A percentile compares a stretch with the other conserved stretches of the same genome.
phyloP scores from a whole-genome alignment of 345 rosid genomes.

The Arabidopsis arenosa region DNA sequence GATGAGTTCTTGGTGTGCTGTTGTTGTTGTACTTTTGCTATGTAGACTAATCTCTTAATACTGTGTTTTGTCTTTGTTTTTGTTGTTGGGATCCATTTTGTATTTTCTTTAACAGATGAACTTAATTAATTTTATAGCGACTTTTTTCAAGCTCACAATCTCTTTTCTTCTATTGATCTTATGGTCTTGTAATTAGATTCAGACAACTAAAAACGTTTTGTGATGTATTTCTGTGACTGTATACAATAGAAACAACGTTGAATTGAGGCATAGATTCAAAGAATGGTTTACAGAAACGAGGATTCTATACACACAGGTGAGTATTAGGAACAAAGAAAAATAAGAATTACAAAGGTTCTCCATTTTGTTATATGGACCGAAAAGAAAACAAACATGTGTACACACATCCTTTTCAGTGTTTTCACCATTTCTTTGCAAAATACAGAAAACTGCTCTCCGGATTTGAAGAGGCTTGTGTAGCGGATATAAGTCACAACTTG shows the following conservation, averaged over 20 bases:
- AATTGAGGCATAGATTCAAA: not conserved
- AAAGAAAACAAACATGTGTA: conserved; percentile 31
- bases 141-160: not conserved
- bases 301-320: conserved; percentile 20
- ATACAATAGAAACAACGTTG: not conserved
- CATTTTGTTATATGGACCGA: conserved; percentile 14
- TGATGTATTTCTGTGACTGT: not conserved
- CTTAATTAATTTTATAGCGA: conserved; percentile 15
- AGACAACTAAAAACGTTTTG: not conserved
- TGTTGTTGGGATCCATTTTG: conserved; percentile 27
- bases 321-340: not conserved
- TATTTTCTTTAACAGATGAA: conserved; percentile 34
- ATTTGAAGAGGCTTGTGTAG: conserved; percentile 15
- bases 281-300: conserved; percentile 25
- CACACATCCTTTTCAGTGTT: conserved; percentile 25
- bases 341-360: conserved; percentile 26
- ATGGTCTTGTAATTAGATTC: not conserved
- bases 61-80: not conserved
- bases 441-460: not conserved
- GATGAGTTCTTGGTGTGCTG: conserved; percentile 40
- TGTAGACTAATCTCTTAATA: conserved; percentile 44
- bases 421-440: conserved; percentile 2
- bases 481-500: conserved; percentile 49
- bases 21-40: conserved; percentile 27
- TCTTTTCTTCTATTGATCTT: not conserved